phyloP scores from a whole-genome alignment of 345 rosid species.

The Eucalyptus brandiana region DNA sequence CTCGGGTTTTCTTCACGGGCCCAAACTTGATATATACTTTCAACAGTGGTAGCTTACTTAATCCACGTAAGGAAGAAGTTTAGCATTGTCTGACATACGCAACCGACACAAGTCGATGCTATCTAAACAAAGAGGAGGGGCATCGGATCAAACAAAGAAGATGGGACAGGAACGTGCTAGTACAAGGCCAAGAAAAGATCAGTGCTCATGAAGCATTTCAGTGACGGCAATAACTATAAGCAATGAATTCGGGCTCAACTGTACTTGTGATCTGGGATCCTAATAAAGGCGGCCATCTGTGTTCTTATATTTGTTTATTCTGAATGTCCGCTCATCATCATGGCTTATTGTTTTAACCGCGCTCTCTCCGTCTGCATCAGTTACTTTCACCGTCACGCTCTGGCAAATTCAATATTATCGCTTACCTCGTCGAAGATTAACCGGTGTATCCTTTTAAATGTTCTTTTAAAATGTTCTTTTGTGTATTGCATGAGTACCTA shows the following conservation, averaged over 20 bases:
- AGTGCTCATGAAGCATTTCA: not conserved
- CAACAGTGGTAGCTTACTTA: not conserved
- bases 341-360: not conserved
- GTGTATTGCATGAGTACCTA: not conserved
- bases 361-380: not conserved
- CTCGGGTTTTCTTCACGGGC: not conserved
- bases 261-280: not conserved
- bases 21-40: not conserved
- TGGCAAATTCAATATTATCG: not conserved
- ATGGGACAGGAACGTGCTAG: not conserved
- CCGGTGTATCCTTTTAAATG: not conserved
- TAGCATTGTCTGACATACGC: not conserved
- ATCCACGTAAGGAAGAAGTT: not conserved
- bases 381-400: not conserved
- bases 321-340: not conserved
- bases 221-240: not conserved
- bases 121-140: not conserved
- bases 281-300: not conserved
- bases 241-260: not conserved
- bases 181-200: not conserved
- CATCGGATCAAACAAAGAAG: not conserved
- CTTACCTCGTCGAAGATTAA: not conserved
- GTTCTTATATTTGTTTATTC: not conserved
- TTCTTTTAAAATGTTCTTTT: not conserved
- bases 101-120: not conserved